These are phyloP conservation scores for Ceratobasidium sp. DNA, from an alignment of 1,284 basidiomycete species.

Conservation along the genomic window DNA sequence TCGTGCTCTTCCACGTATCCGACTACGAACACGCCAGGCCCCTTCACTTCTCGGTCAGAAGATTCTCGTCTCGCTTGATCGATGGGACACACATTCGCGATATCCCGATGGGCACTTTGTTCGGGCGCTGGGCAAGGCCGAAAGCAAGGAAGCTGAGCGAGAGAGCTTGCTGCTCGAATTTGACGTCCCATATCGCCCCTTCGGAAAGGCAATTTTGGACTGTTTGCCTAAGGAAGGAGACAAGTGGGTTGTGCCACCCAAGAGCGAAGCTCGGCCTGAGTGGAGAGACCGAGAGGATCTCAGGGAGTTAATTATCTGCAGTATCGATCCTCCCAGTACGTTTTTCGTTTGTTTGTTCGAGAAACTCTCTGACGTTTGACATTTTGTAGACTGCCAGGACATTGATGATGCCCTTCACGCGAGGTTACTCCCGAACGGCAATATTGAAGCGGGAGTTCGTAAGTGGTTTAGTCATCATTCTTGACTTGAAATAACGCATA, in stretches of 20 bases:
- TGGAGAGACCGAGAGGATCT: slow-evolving; percentile 94
- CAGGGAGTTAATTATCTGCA: slow-evolving; percentile 88
- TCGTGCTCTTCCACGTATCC: slow-evolving; percentile 90
- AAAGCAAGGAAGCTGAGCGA: slow-evolving; percentile 96
- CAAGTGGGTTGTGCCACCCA: slow-evolving; percentile 90
- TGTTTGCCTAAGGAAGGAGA: slow-evolving; percentile 94
- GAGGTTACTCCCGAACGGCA: slow-evolving; percentile 86
- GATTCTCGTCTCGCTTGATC: slow-evolving; percentile 94
- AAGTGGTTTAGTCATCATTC: slow-evolving; percentile 77
- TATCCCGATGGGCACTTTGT: slow-evolving; percentile 99
- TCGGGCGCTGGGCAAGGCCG: slow-evolving; percentile 88
- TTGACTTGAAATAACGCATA: slow-evolving; percentile 67
- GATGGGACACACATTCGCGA: slow-evolving; percentile 86
- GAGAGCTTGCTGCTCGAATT: slow-evolving; percentile 95
- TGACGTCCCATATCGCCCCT: slow-evolving; percentile 96
- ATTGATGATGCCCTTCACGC: slow-evolving; percentile 99
- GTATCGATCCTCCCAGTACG: slow-evolving; percentile 94
- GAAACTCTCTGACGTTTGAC: background rate
- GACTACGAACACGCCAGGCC: slow-evolving; percentile 94
- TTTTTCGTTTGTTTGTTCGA: slow-evolving; percentile 23
- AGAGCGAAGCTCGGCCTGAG: slow-evolving; percentile 62
- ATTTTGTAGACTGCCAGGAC: slow-evolving; percentile 85
- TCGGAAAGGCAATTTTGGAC: slow-evolving; percentile 92
- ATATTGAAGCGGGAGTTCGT: slow-evolving; percentile 98
- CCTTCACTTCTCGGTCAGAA: slow-evolving; percentile 90